A percentile compares a stretch with the other conserved stretches of the same genome.
phyloP scores from a whole-genome alignment of 441 rosid species.

The Adansonia madagascariensis region DNA sequence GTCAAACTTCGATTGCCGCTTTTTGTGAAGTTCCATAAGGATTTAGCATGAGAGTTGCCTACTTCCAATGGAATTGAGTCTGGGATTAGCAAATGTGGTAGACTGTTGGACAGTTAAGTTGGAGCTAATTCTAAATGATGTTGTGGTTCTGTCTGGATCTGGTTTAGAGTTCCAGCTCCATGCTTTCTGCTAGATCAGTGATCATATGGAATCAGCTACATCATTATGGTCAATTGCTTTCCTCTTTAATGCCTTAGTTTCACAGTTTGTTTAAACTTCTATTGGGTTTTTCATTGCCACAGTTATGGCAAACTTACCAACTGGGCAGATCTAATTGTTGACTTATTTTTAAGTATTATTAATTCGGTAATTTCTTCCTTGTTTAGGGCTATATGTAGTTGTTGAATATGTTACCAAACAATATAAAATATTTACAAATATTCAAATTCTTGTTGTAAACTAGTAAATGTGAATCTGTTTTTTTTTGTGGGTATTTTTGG shows the following conservation, averaged over 20 bases:
- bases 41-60: not conserved
- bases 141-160: not conserved
- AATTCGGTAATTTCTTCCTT: not conserved
- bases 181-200: not conserved
- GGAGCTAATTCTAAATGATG: not conserved
- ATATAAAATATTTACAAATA: not conserved
- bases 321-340: not conserved
- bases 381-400: not conserved
- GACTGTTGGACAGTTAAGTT: not conserved
- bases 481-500: not conserved
- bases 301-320: not conserved
- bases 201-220: not conserved
- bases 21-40: not conserved
- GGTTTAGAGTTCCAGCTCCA: not conserved
- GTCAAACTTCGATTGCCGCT: not conserved
- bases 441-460: not conserved
- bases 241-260: not conserved
- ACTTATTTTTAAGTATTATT: not conserved
- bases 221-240: not conserved
- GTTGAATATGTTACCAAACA: not conserved
- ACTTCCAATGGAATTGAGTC: not conserved
- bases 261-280: not conserved
- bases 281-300: not conserved
- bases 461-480: not conserved
- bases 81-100: not conserved